Evolutionary conservation across 2,329 filamentous ascomycete species (phyloP), one percentile per base, ranked within the genome.

Genomic region (Penicillium sp.): DNA sequence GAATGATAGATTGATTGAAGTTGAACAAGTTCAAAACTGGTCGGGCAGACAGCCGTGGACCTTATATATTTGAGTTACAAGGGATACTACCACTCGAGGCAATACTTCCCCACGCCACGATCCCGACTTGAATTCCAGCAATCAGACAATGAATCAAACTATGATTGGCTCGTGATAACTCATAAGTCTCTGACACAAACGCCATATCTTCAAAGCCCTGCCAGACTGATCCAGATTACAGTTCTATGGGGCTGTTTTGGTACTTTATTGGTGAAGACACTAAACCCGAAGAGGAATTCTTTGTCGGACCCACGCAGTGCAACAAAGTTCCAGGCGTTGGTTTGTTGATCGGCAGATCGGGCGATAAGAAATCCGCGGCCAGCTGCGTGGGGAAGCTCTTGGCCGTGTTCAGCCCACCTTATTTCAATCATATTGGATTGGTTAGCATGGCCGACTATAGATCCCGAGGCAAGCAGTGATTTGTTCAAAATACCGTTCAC

Each of bases 241-340:
- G 42, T 16, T 23, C 16, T 16, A n/a, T 10, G n/a, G 10, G 18
- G 18, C 3, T 5, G 14, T 23, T 14, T 14, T 44, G 19, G 45
- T 23, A 26, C 18, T 42, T 57, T 55, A 58, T 59, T 55, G n/a
- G 21, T 5, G 18, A 26, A 29, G 28, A 48, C 29, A 34, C 61
- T 60, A 63, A 18, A 19, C 63, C 56, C 31, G 29, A 65, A 63
- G 50, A 51, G 63, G 63, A 61, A 63, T 59, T 57, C 31, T 63
- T 64, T 63, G 61, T 65, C 61, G 61, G 63, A 61, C 60, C 61
- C 63, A 63, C 56, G 16, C 24, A 11, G 26, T 39, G 24, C 13
- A 39, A 42, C 23, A 14, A 6, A 18, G n/a, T 36, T 5, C 33
- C n/a, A 11, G 36, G 4, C 16, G 16, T 39, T n/a, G 6, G 18